Base-by-base conservation (phyloP, 2,329 filamentous ascomycete genomes). In the Colletotrichum scovillei region DNA sequence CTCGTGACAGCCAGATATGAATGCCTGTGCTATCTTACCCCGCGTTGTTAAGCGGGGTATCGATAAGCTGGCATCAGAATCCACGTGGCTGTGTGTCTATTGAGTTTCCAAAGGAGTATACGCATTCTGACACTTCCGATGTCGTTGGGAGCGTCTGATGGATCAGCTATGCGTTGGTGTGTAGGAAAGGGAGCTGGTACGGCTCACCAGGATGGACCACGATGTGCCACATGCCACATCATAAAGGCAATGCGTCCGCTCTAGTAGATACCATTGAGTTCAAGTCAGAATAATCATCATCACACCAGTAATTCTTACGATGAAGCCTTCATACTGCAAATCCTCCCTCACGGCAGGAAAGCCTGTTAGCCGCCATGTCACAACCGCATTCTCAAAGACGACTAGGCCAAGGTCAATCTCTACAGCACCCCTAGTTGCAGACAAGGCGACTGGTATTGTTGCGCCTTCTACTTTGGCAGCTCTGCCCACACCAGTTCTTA, bases 1-100 rank as follows among this genome's bases (percentile, higher is more conserved):
- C 56, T 58, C 56, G 56, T 58, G 68, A 67, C 59, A 67, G 16
- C 30, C 38, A 42, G 38, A 42, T 6, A 42, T 42, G 22, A 28
- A 71, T 38, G 55, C 42, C 30, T 38, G 52, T 42, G 42, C 46
- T 60, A 60, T 71, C 63, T 62, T 62, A 60, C 68, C 68, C 63
- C 63, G 68, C 68, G 63, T 60, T 60, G 14, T 42, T 52, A 56
- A n/a, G 63, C 46, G 63, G 68, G 68, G 68, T 71, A 71, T 71
- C 68, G 68, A 71, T 71, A 71, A 71, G 68, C 63, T 71, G 63
- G 63, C 55, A 46, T 24, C 56, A 28, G 35, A n/a, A 62, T 55
- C 32, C 52, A 24, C 56, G 46, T 49, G 32, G 32, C 22, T 42
- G 38, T 12, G 60, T 69, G 38, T 38, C 35, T 35, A 53, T 71